phyloP scores from a whole-genome alignment of 768 basidiomycete genomes.

The Lactifluus piperatus region DNA sequence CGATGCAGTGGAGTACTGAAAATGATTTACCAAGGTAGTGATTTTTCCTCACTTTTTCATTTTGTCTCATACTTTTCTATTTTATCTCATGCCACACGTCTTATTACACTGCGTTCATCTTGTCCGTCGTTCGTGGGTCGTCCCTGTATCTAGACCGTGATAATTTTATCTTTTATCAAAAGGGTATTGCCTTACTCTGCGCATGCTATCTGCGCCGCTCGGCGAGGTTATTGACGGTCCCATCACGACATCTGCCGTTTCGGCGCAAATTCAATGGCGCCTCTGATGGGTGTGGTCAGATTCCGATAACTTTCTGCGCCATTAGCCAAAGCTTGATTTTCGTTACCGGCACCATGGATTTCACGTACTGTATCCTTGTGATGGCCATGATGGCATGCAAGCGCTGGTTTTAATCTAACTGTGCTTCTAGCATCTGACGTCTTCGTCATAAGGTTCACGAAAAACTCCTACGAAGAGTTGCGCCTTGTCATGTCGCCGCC shows the following conservation, averaged over 20 bases:
- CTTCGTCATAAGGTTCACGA: not conserved
- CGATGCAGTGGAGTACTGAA: slow-evolving; percentile 71
- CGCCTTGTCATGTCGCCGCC: not conserved
- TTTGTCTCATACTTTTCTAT: slow-evolving; percentile 6
- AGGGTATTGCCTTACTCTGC: not conserved
- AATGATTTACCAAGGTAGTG: slow-evolving; percentile 10
- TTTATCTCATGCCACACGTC: slow-evolving; percentile 8
- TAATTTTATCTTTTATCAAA: slow-evolving; percentile 13
- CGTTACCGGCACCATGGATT: slow-evolving; percentile 6
- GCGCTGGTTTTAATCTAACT: not conserved
- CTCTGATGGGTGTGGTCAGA: slow-evolving; percentile 5
- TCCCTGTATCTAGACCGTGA: slow-evolving; percentile 17
- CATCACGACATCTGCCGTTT: slow-evolving; percentile 14
- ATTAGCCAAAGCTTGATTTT: slow-evolving; percentile 6
- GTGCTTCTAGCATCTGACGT: slow-evolving; percentile 4
- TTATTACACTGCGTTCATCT: slow-evolving; percentile 8
- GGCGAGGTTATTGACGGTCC: not conserved
- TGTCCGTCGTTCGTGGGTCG: slow-evolving; percentile 13
- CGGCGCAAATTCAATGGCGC: not conserved
- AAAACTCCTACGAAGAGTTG: not conserved
- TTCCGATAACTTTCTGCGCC: slow-evolving; percentile 2
- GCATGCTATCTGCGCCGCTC: not conserved
- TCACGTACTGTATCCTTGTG: slow-evolving; percentile 5
- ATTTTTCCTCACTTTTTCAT: slow-evolving; percentile 3
- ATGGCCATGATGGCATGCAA: not conserved